Percentiles rank a stretch among this genome's conserved stretches.
These are phyloP conservation scores for Diaporthe caulivora DNA, from an alignment of 2,329 filamentous ascomycete species.

Conservation along the genomic window DNA sequence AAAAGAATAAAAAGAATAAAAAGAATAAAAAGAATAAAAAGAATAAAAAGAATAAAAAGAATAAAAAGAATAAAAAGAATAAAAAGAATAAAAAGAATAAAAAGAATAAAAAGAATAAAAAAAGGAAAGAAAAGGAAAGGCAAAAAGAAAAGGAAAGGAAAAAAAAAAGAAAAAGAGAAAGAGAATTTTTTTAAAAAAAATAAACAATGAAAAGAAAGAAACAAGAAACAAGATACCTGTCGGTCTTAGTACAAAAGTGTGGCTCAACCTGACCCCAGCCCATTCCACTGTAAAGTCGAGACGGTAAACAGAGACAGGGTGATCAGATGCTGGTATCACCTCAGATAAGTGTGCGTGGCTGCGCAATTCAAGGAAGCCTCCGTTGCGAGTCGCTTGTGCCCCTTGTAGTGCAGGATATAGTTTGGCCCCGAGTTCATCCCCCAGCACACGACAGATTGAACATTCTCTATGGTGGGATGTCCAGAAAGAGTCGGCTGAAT, in stretches of 20 bases:
- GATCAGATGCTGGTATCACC: not conserved
- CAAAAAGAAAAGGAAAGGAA: too few relatives aligned
- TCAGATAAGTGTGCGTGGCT: conserved; percentile 4
- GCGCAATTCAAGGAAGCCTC: not conserved
- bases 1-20: too few relatives aligned
- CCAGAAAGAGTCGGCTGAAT: conserved; percentile 23
- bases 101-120: too few relatives aligned
- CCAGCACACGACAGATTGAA: conserved; percentile 19
- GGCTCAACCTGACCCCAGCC: not conserved
- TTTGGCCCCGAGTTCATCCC: not conserved
- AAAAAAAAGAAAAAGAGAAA: not conserved
- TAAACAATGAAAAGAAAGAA: too few relatives aligned
- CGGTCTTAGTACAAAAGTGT: conserved; percentile 14
- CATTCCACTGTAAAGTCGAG: conserved; percentile 2
- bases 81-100: too few relatives aligned
- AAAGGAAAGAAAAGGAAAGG: too few relatives aligned
- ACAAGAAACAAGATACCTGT: not conserved
- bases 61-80: too few relatives aligned
- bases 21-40: too few relatives aligned
- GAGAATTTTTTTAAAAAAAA: not conserved
- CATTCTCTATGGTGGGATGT: conserved; percentile 2
- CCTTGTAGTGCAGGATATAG: not conserved
- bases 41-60: too few relatives aligned
- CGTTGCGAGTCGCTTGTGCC: not conserved
- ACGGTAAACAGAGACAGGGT: not conserved